Conservation (phyloP, 2,329 filamentous ascomycete species). For the Sclerotinia sclerotiorum region DNA sequence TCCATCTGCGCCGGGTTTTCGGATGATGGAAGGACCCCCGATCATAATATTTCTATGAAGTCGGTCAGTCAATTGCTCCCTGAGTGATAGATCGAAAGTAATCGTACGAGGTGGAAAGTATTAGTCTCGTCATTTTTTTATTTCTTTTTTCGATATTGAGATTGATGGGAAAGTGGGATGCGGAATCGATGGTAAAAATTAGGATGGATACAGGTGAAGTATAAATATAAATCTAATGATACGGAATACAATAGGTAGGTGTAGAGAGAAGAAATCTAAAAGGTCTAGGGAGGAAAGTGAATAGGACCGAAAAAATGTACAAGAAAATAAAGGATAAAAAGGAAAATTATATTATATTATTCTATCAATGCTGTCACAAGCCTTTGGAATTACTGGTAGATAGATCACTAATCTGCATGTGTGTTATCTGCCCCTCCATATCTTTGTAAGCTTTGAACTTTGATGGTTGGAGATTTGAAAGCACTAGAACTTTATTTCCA, state of each 20-base stretch:
- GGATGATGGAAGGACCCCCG: slow-evolving; percentile 79
- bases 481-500: neutral
- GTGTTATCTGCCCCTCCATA: slow-evolving; percentile 19
- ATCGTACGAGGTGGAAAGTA: slow-evolving; percentile 80
- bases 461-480: neutral
- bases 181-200: neutral
- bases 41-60: slow-evolving; percentile 55
- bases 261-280: neutral
- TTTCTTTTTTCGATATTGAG: neutral
- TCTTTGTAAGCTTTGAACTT: slow-evolving; percentile 18
- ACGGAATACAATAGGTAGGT: neutral
- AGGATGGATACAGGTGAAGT: neutral
- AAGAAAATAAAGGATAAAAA: slow-evolving; percentile 16
- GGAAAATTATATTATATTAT: slow-evolving; percentile 16
- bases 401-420: neutral
- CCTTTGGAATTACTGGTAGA: neutral
- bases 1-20: slow-evolving; percentile 72
- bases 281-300: neutral
- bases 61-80: slow-evolving; percentile 25
- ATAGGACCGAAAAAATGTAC: slow-evolving; percentile 6
- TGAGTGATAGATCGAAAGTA: slow-evolving; percentile 28
- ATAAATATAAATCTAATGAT: neutral
- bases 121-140: slow-evolving; percentile 67
- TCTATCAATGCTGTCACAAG: slow-evolving; percentile 17
- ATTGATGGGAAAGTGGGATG: slow-evolving; percentile 15